Evolutionary conservation across 129 eudicot genomes (phyloP), one percentile per base, ranked within the genome.

Genomic region (Tagetes erecta): DNA sequence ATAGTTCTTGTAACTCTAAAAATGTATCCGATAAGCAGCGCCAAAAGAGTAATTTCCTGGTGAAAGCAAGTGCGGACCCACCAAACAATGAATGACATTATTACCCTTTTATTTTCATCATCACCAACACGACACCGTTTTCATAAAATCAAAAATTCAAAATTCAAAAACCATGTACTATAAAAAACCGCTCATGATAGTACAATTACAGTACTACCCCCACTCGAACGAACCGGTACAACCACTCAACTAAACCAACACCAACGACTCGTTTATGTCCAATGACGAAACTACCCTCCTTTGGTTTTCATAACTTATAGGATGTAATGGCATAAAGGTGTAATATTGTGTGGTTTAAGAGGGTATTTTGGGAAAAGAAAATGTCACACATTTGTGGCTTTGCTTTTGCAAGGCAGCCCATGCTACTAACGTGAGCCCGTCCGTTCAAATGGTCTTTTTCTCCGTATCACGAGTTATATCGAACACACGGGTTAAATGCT

Each of bases 341-440:
- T 20, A 67, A 74, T 58, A 67, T 6, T 8, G 44, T 50, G 60
- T 44, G 38, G 30, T 1, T 76, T 0, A 31, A 7, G 52, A 63
- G 83, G 83, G 64, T 73, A 82, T 0, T 68, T 52, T 38, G 34
- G 86, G 35, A 31, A 77, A 47, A 0, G 41, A 52, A 71, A 39
- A 57, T 20, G 73, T 72, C 76, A 67, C 36, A 72, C 68, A 41
- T 31, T 45, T 52, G 38, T 62, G 68, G 80, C 9, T 73, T 52
- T 67, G 45, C 66, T 65, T 72, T 82, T 38, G 65, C 64, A 70
- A 70, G 76, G 76, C 77, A 59, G 64, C 71, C 82, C 88, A 84
- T 78, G 78, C 85, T 72, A 81, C 76, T 57, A 84, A 84, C 81
- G 83, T 84, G 86, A 85, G 52, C 62, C 76, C 77, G 44, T 72